Conservation (phyloP, 2,329 filamentous ascomycete species). For the Nectriaceae sp. region DNA sequence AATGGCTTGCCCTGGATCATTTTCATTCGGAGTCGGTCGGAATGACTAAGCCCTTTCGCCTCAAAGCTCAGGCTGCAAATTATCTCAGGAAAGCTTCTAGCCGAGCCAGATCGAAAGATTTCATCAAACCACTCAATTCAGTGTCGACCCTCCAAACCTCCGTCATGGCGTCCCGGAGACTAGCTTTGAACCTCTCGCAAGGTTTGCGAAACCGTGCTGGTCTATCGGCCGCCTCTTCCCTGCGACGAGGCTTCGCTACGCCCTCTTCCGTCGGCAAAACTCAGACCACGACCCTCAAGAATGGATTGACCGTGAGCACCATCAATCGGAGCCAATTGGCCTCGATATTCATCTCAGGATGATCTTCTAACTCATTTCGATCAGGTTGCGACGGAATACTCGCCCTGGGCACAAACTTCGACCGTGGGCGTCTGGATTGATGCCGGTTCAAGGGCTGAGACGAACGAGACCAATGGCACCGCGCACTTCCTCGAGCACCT, state of each 20-base stretch:
- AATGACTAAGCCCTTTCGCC: conserved; percentile 40
- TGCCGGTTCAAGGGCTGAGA: conserved; percentile 96
- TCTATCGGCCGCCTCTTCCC: conserved; percentile 73
- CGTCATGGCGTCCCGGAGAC: conserved; percentile 93
- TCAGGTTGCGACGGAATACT: conserved; percentile 97
- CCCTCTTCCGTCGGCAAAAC: conserved; percentile 82
- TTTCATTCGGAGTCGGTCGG: conserved; percentile 44
- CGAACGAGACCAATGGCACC: conserved; percentile 97
- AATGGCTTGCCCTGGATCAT: conserved; percentile 11
- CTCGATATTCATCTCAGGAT: conserved; percentile 19
- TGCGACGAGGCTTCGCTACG: conserved; percentile 88
- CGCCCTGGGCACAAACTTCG: conserved; percentile 96
- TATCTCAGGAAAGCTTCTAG: conserved; percentile 48
- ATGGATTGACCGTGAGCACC: conserved; percentile 85
- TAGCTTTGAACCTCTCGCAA: conserved; percentile 92
- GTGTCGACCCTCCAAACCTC: conserved; percentile 51
- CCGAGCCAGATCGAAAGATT: conserved; percentile 48
- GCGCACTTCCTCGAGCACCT: conserved; percentile 99
- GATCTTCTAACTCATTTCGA: conserved; percentile 25
- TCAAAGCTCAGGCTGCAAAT: conserved; percentile 47
- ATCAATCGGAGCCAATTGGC: conserved; percentile 41
- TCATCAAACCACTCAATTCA: conserved; percentile 60
- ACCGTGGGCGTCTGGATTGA: conserved; percentile 99
- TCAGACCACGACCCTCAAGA: conserved; percentile 93
- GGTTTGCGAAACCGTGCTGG: conserved; percentile 86